Evolutionary conservation across 805 yeast genomes (phyloP), one percentile per base, ranked within the genome.

Genomic region (Metschnikowia amazonensis): DNA sequence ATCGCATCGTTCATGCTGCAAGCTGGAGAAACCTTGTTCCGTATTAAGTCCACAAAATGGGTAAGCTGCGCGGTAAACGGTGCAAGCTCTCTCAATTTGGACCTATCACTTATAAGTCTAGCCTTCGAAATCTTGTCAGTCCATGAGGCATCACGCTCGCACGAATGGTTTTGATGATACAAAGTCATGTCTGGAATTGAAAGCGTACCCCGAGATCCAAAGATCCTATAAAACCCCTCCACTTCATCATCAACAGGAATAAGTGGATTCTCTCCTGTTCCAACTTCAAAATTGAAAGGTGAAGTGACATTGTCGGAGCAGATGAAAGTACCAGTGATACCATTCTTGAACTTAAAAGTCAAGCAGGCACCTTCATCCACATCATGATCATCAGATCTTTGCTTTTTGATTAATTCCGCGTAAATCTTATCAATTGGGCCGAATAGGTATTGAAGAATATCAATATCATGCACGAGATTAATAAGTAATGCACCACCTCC

Each of bases 361-460:
- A 70, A 60, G 5, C 61, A 66, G 0, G 75, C 75, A 3, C 75
- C 75, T 49, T 70, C 75, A 49, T 70, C 75, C 29, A 65, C 72
- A 34, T 55, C 50, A 2, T 55, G 55, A 36, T 48, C 50, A n/a
- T 55, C 54, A 13, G 32, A 36, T 29, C 74, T 55, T 45, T 65
- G 68, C 45, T 61, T 61, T 10, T 56, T 43, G 39, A 64, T 50
- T n/a, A 60, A 46, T 47, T 68, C 72, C 3, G 71, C 74, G 48
- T 65, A 68, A 3, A 69, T 66, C 37, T 57, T 59, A 16, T 60
- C 61, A 21, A 69, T 60, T 1, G 72, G 72, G 2, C 74, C 74
- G 41, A 69, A 57, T n/a, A 69, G 51, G 42, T 60, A 68, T 46
- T 66, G 67, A 41, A 69, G 56, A 23, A 68, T 49, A 45, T 69